Conservation (phyloP, 1,284 basidiomycete species). For the Boletus mariae region DNA sequence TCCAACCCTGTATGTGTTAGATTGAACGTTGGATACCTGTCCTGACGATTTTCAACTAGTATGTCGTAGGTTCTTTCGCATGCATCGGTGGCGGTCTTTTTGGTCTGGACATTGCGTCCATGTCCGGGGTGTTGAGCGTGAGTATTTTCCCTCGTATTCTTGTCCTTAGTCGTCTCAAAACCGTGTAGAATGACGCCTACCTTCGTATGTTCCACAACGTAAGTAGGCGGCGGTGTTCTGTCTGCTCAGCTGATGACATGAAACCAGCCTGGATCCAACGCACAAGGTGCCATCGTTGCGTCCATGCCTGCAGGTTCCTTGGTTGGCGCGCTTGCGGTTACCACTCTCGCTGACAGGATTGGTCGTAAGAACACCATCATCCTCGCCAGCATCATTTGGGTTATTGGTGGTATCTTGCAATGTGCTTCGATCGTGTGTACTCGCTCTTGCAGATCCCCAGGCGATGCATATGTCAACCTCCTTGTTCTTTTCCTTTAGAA, state of each 20-base stretch:
- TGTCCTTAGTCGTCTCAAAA: neutral
- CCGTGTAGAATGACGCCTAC: slow-evolving; percentile 54
- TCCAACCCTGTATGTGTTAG: slow-evolving; percentile 43
- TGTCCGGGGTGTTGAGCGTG: slow-evolving; percentile 74
- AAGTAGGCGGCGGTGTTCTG: slow-evolving; percentile 15
- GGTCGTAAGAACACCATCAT: slow-evolving; percentile 68
- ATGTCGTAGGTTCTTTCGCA: slow-evolving; percentile 73
- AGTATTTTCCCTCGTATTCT: slow-evolving; percentile 19
- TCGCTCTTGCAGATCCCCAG: neutral
- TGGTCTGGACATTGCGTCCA: slow-evolving; percentile 76
- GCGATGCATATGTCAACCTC: neutral
- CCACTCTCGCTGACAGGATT: slow-evolving; percentile 58
- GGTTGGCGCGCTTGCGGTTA: slow-evolving; percentile 57
- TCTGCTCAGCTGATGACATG: neutral
- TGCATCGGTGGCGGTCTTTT: slow-evolving; percentile 78
- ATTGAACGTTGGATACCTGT: neutral
- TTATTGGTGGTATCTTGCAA: slow-evolving; percentile 61
- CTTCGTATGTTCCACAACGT: slow-evolving; percentile 47
- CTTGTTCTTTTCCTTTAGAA: slow-evolving; percentile 37
- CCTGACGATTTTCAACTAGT: slow-evolving; percentile 34
- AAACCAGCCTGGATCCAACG: slow-evolving; percentile 46
- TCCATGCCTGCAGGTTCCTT: slow-evolving; percentile 74
- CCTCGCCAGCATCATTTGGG: slow-evolving; percentile 63
- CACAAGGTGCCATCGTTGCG: slow-evolving; percentile 74
- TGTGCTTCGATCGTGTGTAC: slow-evolving; percentile 20